A percentile compares a stretch with the other conserved stretches of the same genome.
These are phyloP conservation scores for Stramenopiles sp. DNA, from an alignment of 352 stramenopile genomes.

Conservation along the genomic window DNA sequence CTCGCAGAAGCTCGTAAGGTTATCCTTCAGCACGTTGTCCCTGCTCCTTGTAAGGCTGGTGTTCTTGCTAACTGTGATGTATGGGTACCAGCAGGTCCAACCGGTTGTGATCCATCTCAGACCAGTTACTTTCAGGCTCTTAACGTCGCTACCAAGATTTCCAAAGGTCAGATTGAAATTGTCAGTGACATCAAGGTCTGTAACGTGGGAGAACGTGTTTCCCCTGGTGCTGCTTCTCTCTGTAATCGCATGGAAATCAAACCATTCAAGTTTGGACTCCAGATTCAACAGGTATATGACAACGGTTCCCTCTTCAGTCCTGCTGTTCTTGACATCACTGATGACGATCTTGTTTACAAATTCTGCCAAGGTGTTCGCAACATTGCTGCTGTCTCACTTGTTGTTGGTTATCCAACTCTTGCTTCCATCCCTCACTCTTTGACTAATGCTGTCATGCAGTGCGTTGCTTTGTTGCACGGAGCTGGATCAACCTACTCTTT, in stretches of 20 bases:
- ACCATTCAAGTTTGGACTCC: slow-evolving; percentile 93
- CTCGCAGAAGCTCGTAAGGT: slow-evolving; percentile 28
- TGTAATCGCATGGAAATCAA: slow-evolving; percentile 94
- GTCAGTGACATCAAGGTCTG: slow-evolving; percentile 74
- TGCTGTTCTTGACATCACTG: slow-evolving; percentile 86
- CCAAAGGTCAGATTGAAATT: slow-evolving; percentile 98
- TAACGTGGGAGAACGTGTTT: slow-evolving; percentile 73
- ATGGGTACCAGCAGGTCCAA: slow-evolving; percentile 74
- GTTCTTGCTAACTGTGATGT: slow-evolving; percentile 72
- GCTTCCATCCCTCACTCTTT: slow-evolving; percentile 90
- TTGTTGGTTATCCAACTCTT: slow-evolving; percentile 74
- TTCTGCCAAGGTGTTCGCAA: slow-evolving; percentile 64
- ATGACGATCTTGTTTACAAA: slow-evolving; percentile 74
- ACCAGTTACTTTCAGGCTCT: slow-evolving; percentile 98
- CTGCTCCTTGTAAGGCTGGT: slow-evolving; percentile 76
- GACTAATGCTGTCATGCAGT: slow-evolving; percentile 94
- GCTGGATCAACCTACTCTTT: no score
- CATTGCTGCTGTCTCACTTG: slow-evolving; percentile 69
- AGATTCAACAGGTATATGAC: slow-evolving; percentile 84
- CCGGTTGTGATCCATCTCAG: slow-evolving; percentile 91
- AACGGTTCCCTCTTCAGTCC: slow-evolving; percentile 93
- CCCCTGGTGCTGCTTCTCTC: slow-evolving; percentile 81
- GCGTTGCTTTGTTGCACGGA: no score
- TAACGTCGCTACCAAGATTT: slow-evolving; percentile 97
- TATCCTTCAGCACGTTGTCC: slow-evolving; percentile 39